These are phyloP conservation scores for Fusarium euwallaceae DNA, from an alignment of 2,329 filamentous ascomycete species.

Conservation along the genomic window DNA sequence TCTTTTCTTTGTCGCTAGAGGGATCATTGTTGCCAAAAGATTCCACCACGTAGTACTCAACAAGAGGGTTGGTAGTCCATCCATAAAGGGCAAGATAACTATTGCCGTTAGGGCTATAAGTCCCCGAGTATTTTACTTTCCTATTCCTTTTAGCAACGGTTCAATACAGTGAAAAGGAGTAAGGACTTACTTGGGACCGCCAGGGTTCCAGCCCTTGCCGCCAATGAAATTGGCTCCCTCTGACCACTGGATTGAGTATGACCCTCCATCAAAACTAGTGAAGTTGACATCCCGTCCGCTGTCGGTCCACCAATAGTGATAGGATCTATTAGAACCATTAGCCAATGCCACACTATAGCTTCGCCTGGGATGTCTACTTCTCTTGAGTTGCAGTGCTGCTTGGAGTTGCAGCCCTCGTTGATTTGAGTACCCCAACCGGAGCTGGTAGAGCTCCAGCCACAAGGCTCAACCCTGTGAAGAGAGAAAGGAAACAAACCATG, in stretches of 20 bases:
- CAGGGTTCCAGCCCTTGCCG: not conserved
- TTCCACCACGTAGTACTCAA: not conserved
- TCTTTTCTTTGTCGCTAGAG: not conserved
- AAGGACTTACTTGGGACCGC: not conserved
- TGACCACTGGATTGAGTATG: not conserved
- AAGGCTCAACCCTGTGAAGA: not conserved
- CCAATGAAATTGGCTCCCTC: not conserved
- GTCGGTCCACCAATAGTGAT: not conserved
- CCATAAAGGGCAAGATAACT: not conserved
- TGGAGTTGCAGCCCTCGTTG: not conserved
- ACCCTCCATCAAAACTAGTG: not conserved
- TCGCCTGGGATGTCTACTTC: not conserved
- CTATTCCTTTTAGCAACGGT: not conserved
- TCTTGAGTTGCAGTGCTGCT: not conserved
- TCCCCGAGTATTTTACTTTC: not conserved
- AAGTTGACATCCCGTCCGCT: not conserved
- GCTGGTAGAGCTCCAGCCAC: not conserved
- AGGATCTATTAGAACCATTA: not conserved
- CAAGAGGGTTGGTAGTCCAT: not conserved
- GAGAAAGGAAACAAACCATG: not conserved
- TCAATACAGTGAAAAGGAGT: not conserved
- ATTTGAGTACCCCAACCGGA: not conserved
- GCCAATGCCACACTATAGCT: not conserved
- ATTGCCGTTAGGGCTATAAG: not conserved
- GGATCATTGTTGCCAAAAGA: not conserved